phyloP scores from a whole-genome alignment of 1,284 basidiomycete species.

The Ustilago lituana region DNA sequence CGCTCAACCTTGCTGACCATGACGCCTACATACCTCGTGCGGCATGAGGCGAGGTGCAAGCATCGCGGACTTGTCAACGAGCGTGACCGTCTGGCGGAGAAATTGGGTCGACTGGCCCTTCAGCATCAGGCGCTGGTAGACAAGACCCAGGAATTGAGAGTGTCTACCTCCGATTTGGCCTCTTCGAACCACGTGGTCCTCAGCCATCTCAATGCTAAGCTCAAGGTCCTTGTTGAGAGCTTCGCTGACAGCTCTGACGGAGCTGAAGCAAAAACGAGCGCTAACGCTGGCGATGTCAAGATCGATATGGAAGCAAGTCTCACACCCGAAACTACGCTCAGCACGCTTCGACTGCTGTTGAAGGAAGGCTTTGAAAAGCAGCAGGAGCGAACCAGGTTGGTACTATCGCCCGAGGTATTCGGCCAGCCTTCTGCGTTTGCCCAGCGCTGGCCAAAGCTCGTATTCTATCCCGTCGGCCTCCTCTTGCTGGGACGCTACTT shows the following conservation, averaged over 20 bases:
- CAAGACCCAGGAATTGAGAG: conserved; percentile 19
- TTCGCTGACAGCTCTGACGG: conserved; percentile 1
- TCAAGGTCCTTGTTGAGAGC: conserved; percentile 30
- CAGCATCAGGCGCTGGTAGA: conserved; percentile 31
- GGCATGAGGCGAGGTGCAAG: conserved; percentile 57
- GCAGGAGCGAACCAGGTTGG: conserved; percentile 17
- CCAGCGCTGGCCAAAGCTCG: conserved; percentile 57
- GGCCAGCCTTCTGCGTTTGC: conserved; percentile 48
- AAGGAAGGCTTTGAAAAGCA: conserved; percentile 38
- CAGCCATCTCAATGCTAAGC: conserved; percentile 39
- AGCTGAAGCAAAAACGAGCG: background rate
- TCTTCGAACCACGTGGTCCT: conserved; percentile 15
- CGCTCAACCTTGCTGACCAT: conserved; percentile 34
- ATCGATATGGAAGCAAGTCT: conserved; percentile 31
- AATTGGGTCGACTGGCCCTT: conserved; percentile 43
- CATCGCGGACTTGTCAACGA: conserved; percentile 40
- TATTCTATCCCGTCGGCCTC: conserved; percentile 51
- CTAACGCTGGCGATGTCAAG: conserved; percentile 15
- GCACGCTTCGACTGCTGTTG: conserved; percentile 33
- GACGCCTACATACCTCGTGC: conserved; percentile 40
- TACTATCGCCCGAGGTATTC: conserved; percentile 36
- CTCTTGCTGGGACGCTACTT: conserved; percentile 39
- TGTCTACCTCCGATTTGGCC: background rate
- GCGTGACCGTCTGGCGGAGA: conserved; percentile 45
- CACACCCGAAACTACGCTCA: conserved; percentile 26